Evolutionary conservation across 2,329 filamentous ascomycete species (phyloP).

Genomic region (Aspergillus texensis): DNA sequence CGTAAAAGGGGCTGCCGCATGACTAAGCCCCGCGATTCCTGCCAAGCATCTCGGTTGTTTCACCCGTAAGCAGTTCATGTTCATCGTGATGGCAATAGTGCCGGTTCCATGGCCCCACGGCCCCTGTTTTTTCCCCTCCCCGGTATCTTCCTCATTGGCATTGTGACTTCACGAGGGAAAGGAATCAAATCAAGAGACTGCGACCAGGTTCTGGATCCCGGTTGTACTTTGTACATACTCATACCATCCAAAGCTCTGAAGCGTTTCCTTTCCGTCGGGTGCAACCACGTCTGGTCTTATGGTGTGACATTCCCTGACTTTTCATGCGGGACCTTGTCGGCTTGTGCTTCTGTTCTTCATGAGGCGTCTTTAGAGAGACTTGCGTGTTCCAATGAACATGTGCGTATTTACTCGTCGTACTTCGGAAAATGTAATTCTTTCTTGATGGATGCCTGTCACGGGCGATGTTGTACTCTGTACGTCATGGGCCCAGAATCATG

Average conservation of each 20-base stretch:
- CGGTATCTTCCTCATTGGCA: not conserved
- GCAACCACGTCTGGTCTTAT: not conserved
- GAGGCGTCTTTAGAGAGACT: not conserved
- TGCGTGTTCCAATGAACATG: not conserved
- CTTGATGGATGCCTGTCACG: not conserved
- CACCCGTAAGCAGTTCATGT: slow-evolving; percentile 7
- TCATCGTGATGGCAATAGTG: not conserved
- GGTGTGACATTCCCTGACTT: slow-evolving; percentile 10
- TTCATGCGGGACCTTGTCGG: not conserved
- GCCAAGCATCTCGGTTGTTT: slow-evolving; percentile 23
- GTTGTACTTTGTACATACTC: not conserved
- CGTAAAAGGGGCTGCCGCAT: slow-evolving; percentile 41
- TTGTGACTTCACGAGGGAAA: not conserved
- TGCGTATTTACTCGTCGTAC: not conserved
- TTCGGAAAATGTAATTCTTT: not conserved
- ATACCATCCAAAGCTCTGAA: not conserved
- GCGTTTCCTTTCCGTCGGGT: not conserved
- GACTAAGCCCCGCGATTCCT: slow-evolving; percentile 31
- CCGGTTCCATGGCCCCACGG: slow-evolving; percentile 1
- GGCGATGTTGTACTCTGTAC: slow-evolving; percentile 6
- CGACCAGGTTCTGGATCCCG: not conserved
- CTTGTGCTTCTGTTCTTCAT: not conserved
- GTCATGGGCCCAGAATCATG: slow-evolving; percentile 17
- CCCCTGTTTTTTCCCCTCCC: not conserved
- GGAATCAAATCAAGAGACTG: not conserved